Percentiles rank a stretch among this genome's conserved stretches.
Evolutionary conservation across 345 rosid species (phyloP).

Genomic region (Populus deltoides): DNA sequence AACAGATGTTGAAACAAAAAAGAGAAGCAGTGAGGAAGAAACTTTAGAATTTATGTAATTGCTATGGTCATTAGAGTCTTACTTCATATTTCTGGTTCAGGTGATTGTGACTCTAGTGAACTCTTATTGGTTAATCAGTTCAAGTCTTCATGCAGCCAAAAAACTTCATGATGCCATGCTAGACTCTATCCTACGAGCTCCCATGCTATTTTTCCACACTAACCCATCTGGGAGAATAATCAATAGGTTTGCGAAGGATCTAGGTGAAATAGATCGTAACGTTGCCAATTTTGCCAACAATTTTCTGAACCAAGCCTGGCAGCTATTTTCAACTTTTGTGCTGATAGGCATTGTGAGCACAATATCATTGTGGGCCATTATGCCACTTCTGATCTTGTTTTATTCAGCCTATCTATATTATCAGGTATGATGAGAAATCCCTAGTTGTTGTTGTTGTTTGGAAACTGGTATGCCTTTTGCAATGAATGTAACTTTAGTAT

Average conservation of each 20-base stretch:
- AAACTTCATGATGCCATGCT: constrained; percentile 95
- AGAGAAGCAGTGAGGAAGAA: not conserved
- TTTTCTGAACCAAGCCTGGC: constrained; percentile 78
- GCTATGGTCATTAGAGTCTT: not conserved
- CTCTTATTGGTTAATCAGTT: constrained; percentile 83
- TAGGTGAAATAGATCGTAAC: constrained; percentile 84
- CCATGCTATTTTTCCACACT: constrained; percentile 96
- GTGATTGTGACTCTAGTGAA: constrained; percentile 77
- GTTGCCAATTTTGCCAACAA: constrained; percentile 68
- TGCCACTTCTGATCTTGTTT: constrained; percentile 92
- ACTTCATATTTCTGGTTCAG: constrained; percentile 41
- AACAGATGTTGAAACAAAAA: no score
- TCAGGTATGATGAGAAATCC: constrained; percentile 44
- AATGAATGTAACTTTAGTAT: not conserved
- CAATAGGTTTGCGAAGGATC: constrained; percentile 96
- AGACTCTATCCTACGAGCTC: constrained; percentile 80
- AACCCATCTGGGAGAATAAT: constrained; percentile 89
- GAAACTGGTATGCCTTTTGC: not conserved
- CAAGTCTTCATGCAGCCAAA: constrained; percentile 83
- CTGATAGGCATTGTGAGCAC: constrained; percentile 96
- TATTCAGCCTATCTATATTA: constrained; percentile 87
- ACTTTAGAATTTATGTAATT: not conserved
- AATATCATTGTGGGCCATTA: constrained; percentile 94
- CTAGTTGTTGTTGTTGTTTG: not conserved
- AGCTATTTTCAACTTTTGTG: constrained; percentile 85